Conservation (phyloP, 129 eudicot genomes). For the Saposhnikovia divaricata region DNA sequence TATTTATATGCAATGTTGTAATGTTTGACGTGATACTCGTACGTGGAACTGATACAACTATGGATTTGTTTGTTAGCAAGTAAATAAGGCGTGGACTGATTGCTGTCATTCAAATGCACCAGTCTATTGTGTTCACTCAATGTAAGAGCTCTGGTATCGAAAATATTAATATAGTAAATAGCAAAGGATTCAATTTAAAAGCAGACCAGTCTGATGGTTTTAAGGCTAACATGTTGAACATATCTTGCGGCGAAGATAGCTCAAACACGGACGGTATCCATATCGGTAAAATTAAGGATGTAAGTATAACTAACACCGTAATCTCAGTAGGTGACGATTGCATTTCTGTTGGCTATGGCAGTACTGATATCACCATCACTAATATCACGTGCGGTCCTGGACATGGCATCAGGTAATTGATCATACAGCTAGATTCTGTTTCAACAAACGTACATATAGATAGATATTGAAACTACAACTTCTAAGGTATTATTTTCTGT, state of each 20-base stretch:
- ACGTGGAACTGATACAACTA: not conserved
- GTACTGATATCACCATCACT: conserved; percentile 10
- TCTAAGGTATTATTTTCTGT: too few species aligned
- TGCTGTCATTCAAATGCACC: conserved; percentile 26
- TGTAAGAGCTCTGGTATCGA: conserved; percentile 8
- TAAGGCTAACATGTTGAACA: not conserved
- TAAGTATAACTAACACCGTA: conserved; percentile 13
- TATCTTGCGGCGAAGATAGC: conserved; percentile 29
- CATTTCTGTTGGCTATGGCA: conserved; percentile 36
- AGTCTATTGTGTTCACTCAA: conserved; percentile 20
- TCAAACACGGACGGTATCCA: conserved; percentile 54
- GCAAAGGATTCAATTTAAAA: conserved; percentile 35
- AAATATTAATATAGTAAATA: conserved; percentile 13
- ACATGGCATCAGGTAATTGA: conserved; percentile 26
- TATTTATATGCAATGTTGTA: not conserved
- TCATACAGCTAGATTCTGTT: not conserved
- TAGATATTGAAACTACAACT: too few species aligned
- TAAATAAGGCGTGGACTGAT: conserved; percentile 36
- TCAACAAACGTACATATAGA: not conserved
- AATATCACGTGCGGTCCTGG: conserved; percentile 31
- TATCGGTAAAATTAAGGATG: conserved; percentile 4
- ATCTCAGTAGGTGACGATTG: conserved; percentile 50
- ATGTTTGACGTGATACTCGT: not conserved
- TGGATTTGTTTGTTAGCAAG: conserved; percentile 7
- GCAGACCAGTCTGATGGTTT: conserved; percentile 14